Evolutionary conservation across 192 early-diverging fungal species (phyloP).

Genomic region (Coemansia sp.): DNA sequence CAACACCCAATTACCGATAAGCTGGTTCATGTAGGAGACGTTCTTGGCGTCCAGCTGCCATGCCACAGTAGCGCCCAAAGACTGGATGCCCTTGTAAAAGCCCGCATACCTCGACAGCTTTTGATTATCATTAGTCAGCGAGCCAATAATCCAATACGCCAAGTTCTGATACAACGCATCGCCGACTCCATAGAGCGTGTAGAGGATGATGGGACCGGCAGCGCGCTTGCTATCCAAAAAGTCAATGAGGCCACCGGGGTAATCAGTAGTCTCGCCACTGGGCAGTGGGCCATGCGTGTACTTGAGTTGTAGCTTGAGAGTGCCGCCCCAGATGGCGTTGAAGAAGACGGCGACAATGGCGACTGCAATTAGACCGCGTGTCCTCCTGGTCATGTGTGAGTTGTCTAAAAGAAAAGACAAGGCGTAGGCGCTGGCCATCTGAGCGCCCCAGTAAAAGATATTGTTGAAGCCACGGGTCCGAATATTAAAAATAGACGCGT

Average conservation of each 20-base stretch:
- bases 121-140: slow-evolving; percentile 78
- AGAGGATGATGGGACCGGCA: slow-evolving; percentile 66
- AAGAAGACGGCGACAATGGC: slow-evolving; percentile 51
- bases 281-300: slow-evolving; percentile 51
- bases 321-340: slow-evolving; percentile 64
- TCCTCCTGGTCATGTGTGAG: slow-evolving; percentile 55
- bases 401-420: slow-evolving; percentile 73
- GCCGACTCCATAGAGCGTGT: slow-evolving; percentile 71
- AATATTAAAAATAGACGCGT: slow-evolving; percentile 69
- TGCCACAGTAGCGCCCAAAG: slow-evolving; percentile 67
- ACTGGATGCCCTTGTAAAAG: slow-evolving; percentile 90
- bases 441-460: slow-evolving; percentile 74
- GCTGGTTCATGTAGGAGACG: slow-evolving; percentile 56
- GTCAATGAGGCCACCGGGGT: slow-evolving; percentile 50
- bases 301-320: slow-evolving; percentile 63
- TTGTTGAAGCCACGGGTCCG: slow-evolving; percentile 76
- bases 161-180: slow-evolving; percentile 81
- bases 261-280: slow-evolving; percentile 17
- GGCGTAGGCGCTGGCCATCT: slow-evolving; percentile 69
- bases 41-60: slow-evolving; percentile 69
- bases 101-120: slow-evolving; percentile 71
- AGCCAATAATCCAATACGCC: slow-evolving; percentile 83
- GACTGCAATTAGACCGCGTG: slow-evolving; percentile 64
- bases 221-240: slow-evolving; percentile 51
- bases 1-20: slow-evolving; percentile 63